A percentile compares a stretch with the other conserved stretches of the same genome.
These are phyloP conservation scores for Thelonectria blattea DNA, from an alignment of 2,329 filamentous ascomycete species.

Conservation along the genomic window DNA sequence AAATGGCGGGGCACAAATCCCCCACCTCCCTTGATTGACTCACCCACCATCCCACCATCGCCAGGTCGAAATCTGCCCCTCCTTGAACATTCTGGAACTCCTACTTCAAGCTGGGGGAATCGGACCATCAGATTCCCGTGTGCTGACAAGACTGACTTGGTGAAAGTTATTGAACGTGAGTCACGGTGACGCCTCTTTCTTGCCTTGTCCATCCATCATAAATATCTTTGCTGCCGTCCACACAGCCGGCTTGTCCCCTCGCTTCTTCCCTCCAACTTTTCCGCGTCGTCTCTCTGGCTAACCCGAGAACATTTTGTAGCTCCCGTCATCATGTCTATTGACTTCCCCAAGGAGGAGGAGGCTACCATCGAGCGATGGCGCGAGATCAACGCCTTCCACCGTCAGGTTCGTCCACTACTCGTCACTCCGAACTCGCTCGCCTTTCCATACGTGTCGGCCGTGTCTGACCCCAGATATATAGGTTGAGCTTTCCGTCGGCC, in stretches of 20 bases:
- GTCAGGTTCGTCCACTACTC: conserved; percentile 62
- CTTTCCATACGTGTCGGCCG: background rate
- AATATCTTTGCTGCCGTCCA: background rate
- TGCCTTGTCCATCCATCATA: background rate
- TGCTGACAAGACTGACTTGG: conserved; percentile 25
- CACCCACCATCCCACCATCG: conserved; percentile 35
- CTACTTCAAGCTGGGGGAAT: conserved; percentile 27
- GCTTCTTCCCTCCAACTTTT: background rate
- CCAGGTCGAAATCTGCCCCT: conserved; percentile 38
- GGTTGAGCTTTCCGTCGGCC: conserved; percentile 80
- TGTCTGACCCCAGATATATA: conserved; percentile 36
- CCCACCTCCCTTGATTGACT: conserved; percentile 37
- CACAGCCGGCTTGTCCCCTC: background rate
- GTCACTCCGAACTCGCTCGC: background rate
- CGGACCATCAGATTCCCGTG: conserved; percentile 18
- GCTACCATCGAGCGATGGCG: conserved; percentile 84
- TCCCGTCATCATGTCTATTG: conserved; percentile 72
- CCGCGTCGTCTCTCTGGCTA: background rate
- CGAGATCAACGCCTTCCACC: conserved; percentile 89
- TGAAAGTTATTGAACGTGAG: conserved; percentile 20
- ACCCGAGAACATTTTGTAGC: background rate
- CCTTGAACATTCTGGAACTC: conserved; percentile 19
- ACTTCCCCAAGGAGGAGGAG: conserved; percentile 93
- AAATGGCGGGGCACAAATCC: conserved; percentile 35
- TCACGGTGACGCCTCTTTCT: conserved; percentile 1